Base-by-base conservation (phyloP, 164 flowering plant genomes). In the Aristolochia californica region DNA sequence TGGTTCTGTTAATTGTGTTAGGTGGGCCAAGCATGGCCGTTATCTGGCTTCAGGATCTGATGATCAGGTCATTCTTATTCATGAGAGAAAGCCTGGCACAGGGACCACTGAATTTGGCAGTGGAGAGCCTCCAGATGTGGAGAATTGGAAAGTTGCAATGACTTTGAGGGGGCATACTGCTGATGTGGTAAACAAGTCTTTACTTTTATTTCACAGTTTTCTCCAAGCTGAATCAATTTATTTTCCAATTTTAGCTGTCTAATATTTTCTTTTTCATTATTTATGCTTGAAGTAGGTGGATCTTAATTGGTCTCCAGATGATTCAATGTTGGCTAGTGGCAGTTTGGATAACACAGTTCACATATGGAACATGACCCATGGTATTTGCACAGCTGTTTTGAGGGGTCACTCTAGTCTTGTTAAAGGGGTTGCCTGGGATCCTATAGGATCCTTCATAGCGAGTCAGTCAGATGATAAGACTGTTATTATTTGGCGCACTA, bases 301-400 rank as follows among this genome's bases (percentile, higher is more conserved):
- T 90, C 97, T 94, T 70, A 94, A 88, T 76, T 94, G 99, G 99
- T 94, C 99, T 70, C 97, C 99, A 27, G 99, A 94, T 82, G 97
- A 94, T 68, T 84, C 89, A 45, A 77, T 66, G 62, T 77, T 94
- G 71, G 99, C 95, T 13, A 94, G 97, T 58, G 97, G 96, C 22
- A 94, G 99, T 78, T 66, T 94, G 66, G 99, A 94, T 57, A 94
- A 90, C 64, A 94, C 99, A 0, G 70, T 94, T 51, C 99, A 94
- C 62, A 78, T 94, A 30, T 94, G 99, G 99, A 80, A 94, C 68
- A 84, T 83, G 88, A 83, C 77, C 70, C 86, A 69, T 74, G 99
- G 99, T 26, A 82, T 90, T 40, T 94, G 99, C 71, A 82, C 89
- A 50, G 86, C 99, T 73, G 97, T 94, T 68, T 82, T 94, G 21